Evolutionary conservation across 2,329 filamentous ascomycete genomes (phyloP).

Genomic region (Keithomyces neogunnii): DNA sequence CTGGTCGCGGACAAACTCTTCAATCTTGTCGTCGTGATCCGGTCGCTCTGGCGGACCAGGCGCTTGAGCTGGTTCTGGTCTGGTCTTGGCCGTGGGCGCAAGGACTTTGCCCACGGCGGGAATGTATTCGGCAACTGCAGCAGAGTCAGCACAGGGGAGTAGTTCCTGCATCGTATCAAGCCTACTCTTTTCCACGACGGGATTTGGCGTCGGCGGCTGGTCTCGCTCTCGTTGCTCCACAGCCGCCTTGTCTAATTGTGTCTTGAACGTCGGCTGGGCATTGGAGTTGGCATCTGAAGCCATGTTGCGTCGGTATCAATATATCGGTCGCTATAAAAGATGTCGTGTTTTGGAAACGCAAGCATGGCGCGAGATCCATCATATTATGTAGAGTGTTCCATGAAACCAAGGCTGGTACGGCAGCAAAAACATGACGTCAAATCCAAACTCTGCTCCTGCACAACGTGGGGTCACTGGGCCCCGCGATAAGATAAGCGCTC

Average conservation of each 20-base stretch:
- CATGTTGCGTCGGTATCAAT: slow-evolving; percentile 4
- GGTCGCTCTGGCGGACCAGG: slow-evolving; percentile 34
- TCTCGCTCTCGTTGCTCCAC: slow-evolving; percentile 21
- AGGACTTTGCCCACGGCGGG: slow-evolving; percentile 34
- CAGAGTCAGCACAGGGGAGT: too few relatives aligned
- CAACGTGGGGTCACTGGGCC: neutral
- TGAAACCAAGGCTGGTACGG: neutral
- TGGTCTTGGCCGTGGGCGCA: slow-evolving; percentile 21
- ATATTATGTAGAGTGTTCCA: neutral
- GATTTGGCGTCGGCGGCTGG: slow-evolving; percentile 20
- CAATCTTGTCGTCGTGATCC: slow-evolving; percentile 38
- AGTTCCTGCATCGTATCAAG: neutral
- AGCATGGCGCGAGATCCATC: neutral
- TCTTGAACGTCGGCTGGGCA: slow-evolving; percentile 26
- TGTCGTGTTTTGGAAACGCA: too few relatives aligned
- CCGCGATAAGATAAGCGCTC: neutral
- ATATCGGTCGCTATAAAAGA: too few relatives aligned
- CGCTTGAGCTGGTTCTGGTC: slow-evolving; percentile 12
- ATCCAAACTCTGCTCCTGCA: neutral
- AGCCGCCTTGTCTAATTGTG: slow-evolving; percentile 35
- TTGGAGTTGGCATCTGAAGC: slow-evolving; percentile 2
- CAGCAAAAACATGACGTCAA: neutral
- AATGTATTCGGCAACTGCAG: slow-evolving; percentile 32
- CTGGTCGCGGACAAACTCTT: slow-evolving; percentile 45
- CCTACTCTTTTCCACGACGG: slow-evolving; percentile 35